Evolutionary conservation across 2,329 filamentous ascomycete genomes (phyloP).

Genomic region (Dactylonectria macrodidyma): DNA sequence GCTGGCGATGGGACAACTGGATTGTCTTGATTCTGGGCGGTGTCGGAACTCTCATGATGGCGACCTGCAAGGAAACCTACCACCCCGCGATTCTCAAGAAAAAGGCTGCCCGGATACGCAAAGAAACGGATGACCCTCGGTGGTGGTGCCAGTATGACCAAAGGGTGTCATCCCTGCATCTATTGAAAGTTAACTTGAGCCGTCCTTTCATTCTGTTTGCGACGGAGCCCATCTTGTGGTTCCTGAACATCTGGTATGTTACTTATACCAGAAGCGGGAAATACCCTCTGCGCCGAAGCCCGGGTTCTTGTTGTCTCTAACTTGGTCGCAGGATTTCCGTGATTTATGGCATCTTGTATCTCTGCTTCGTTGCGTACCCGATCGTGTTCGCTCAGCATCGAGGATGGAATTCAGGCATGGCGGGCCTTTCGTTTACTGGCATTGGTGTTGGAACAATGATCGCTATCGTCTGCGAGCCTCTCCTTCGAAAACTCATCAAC

Average conservation of each 20-base stretch:
- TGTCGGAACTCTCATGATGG: conserved; percentile 71
- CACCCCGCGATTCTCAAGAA: conserved; percentile 78
- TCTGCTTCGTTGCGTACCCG: conserved; percentile 93
- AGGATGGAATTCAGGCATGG: conserved; percentile 81
- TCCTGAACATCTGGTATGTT: conserved; percentile 75
- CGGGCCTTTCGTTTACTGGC: conserved; percentile 85
- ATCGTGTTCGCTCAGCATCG: conserved; percentile 83
- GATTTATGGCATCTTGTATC: conserved; percentile 88
- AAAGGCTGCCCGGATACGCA: conserved; percentile 75
- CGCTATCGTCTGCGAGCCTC: conserved; percentile 75
- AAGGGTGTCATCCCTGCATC: conserved; percentile 71
- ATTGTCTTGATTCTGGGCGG: conserved; percentile 81
- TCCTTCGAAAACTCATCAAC: conserved; percentile 85
- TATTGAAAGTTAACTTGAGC: conserved; percentile 82
- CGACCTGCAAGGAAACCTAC: conserved; percentile 81
- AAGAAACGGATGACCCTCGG: conserved; percentile 78
- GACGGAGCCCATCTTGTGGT: conserved; percentile 86
- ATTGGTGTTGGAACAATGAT: conserved; percentile 75
- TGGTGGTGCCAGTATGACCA: conserved; percentile 89
- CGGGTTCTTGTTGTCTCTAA: conserved; percentile 22
- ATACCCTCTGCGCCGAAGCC: background rate
- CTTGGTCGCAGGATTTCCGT: conserved; percentile 75
- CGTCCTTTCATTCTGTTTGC: conserved; percentile 84
- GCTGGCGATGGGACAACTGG: conserved; percentile 93
- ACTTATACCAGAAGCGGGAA: background rate